Conservation (phyloP, 2,329 filamentous ascomycete species). For the Diaporthe sp. region DNA sequence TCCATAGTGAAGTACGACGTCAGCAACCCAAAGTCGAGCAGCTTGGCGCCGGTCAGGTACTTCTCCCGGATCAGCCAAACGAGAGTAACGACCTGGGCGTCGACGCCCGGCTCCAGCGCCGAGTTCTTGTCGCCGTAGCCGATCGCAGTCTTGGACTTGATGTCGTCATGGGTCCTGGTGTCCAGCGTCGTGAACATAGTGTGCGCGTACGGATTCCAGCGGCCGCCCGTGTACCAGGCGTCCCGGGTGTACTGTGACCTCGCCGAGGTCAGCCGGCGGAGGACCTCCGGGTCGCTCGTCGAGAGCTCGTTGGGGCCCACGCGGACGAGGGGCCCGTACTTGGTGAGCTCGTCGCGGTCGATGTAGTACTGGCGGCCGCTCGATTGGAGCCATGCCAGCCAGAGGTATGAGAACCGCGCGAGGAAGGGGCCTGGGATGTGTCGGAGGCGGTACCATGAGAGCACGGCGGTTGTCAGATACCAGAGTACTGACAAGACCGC, state of each 20-base stretch:
- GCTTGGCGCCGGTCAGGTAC: conserved; percentile 8
- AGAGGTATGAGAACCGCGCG: conserved; percentile 52
- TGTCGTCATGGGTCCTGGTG: conserved; percentile 47
- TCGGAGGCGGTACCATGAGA: conserved; percentile 44
- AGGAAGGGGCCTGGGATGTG: conserved; percentile 47
- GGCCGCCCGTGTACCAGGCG: conserved; percentile 19
- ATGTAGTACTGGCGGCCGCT: conserved; percentile 46
- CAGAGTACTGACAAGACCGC: not conserved
- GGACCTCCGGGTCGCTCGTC: conserved; percentile 51
- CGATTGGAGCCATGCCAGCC: conserved; percentile 45
- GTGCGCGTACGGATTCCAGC: conserved; percentile 21
- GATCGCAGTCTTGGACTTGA: conserved; percentile 49
- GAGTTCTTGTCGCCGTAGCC: conserved; percentile 44
- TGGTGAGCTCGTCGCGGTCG: conserved; percentile 44
- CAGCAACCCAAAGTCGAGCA: conserved; percentile 60
- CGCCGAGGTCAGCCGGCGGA: conserved; percentile 49
- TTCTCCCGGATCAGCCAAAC: not conserved
- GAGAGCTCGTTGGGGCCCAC: conserved; percentile 54
- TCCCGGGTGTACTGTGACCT: conserved; percentile 48
- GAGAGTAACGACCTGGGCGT: not conserved
- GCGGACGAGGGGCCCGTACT: conserved; percentile 49
- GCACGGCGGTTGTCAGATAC: not conserved
- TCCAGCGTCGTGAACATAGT: conserved; percentile 38
- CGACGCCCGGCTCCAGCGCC: conserved; percentile 44
- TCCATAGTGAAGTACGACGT: conserved; percentile 65